Conservation (phyloP, 2,329 filamentous ascomycete species). For the Aureobasidium musti region DNA sequence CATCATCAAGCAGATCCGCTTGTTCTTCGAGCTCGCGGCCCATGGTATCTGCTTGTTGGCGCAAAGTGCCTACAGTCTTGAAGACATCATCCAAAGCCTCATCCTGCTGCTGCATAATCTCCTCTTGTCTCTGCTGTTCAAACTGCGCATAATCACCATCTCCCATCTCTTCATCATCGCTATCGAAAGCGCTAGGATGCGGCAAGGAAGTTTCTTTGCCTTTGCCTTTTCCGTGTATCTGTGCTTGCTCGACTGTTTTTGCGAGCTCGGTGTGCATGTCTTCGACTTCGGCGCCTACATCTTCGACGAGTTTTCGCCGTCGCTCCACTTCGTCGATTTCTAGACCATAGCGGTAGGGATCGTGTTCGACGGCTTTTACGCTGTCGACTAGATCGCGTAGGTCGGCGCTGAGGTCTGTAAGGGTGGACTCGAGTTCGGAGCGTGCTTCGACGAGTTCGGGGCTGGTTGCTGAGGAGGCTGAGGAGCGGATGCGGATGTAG, state of each 20-base stretch:
- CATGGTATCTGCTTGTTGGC: constrained; percentile 93
- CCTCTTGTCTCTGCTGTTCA: constrained; percentile 85
- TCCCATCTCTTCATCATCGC: constrained; percentile 47
- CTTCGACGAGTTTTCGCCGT: constrained; percentile 77
- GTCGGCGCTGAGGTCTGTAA: constrained; percentile 74
- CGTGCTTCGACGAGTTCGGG: constrained; percentile 68
- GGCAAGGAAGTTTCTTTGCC: constrained; percentile 57
- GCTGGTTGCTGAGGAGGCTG: constrained; percentile 68
- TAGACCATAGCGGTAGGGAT: constrained; percentile 84
- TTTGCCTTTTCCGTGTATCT: constrained; percentile 41
- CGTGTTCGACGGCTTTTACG: constrained; percentile 81
- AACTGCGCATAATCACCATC: constrained; percentile 66
- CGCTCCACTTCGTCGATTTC: constrained; percentile 79
- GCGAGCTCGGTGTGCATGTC: constrained; percentile 83
- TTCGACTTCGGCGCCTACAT: constrained; percentile 85
- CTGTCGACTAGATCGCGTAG: constrained; percentile 84
- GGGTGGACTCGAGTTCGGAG: constrained; percentile 75
- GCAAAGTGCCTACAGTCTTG: constrained; percentile 84
- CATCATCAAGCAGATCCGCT: constrained; percentile 79
- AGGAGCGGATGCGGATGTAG: constrained; percentile 91
- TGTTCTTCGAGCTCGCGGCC: constrained; percentile 95
- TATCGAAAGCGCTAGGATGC: constrained; percentile 59
- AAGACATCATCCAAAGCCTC: constrained; percentile 90
- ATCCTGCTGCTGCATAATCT: constrained; percentile 95
- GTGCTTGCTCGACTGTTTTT: constrained; percentile 55